Base-by-base conservation (phyloP, 805 yeast species). In the Isabelozyma gotoi region DNA sequence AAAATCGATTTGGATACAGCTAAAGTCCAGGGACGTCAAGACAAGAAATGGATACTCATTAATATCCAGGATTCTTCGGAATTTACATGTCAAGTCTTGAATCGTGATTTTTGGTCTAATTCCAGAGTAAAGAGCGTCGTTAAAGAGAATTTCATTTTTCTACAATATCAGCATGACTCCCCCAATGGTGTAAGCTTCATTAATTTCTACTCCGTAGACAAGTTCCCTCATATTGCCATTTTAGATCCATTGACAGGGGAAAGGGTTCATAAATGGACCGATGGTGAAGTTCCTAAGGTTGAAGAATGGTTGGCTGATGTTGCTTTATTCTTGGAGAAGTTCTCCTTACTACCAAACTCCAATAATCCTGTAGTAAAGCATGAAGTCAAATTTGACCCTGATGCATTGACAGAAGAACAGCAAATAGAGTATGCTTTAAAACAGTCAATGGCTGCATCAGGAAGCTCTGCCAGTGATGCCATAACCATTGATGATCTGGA, bases 201-300 rank as follows among this genome's bases (percentile, higher is more conserved):
- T 15, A 82, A 85, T 48, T 84, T 86, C 55, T 91, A 94, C 61
- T 84, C 85, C 3, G 75, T 87, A 37, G 65, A 72, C 2, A 78
- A 76, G 18, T 85, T 69, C 59, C 99, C 99, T 1, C 97, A 94
- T 60, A 82, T 94, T 34, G 87, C 97, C 1, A 87, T 94, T 33
- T 61, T 94, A 39, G 99, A 94, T 57, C 97, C 99, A 2, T 81
- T 91, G 60, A 94, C 99, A 0, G 98, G 98, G 17, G 99, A 94
- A 64, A 75, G 96, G 46, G 77, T 89, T 43, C 77, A 78, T 51
- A 74, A 73, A 41, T 94, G 97, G 96, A 68, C 73, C n/a, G 76
- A 71, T 36, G 79, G 78, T 0, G 66, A 64, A 21, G 83, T 81
- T 1, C 95, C 95, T 0, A 67, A 68, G 15, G 71, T 76, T 0